phyloP scores from a whole-genome alignment of 2,329 filamentous ascomycete genomes.

The Microcera coccophila region DNA sequence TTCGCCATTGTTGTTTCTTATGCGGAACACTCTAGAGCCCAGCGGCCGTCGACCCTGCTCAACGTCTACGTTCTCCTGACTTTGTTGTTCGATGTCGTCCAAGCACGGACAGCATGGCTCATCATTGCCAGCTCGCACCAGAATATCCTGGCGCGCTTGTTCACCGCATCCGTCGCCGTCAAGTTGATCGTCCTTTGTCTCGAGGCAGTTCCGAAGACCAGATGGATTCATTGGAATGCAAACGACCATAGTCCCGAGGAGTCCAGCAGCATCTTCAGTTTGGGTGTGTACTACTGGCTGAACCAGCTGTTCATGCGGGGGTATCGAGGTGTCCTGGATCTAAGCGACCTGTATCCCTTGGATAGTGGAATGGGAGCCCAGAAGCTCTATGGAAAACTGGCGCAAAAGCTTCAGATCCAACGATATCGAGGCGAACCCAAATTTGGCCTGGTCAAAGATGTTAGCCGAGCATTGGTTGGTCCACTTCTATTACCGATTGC shows the following conservation, averaged over 20 bases:
- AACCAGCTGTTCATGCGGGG: conserved; percentile 35
- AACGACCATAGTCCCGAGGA: conserved; percentile 38
- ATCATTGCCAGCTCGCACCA: conserved; percentile 15
- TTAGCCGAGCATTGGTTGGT: conserved; percentile 29
- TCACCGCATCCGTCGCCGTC: conserved; percentile 32
- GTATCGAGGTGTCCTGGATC: conserved; percentile 31
- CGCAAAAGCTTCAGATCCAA: conserved; percentile 21
- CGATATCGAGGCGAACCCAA: conserved; percentile 17
- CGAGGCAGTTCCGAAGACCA: conserved; percentile 37
- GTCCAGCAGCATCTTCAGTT: conserved; percentile 31
- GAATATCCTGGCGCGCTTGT: conserved; percentile 27
- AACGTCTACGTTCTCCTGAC: conserved; percentile 40
- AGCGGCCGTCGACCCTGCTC: conserved; percentile 42
- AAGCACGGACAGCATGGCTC: conserved; percentile 43
- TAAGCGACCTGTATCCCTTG: conserved; percentile 35
- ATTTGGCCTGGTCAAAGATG: conserved; percentile 28
- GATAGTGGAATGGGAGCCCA: conserved; percentile 27
- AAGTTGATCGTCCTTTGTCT: conserved; percentile 35
- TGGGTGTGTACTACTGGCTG: conserved; percentile 35
- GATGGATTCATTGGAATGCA: conserved; percentile 37
- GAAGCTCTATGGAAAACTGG: conserved; percentile 17
- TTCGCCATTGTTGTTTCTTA: conserved; percentile 31
- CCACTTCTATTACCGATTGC: conserved; percentile 34
- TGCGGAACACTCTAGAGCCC: conserved; percentile 35
- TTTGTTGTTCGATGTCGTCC: conserved; percentile 41